A percentile compares a stretch with the other conserved stretches of the same genome.
phyloP scores from a whole-genome alignment of 495 filamentous ascomycete genomes.

The Sabuloglossum arenarium region DNA sequence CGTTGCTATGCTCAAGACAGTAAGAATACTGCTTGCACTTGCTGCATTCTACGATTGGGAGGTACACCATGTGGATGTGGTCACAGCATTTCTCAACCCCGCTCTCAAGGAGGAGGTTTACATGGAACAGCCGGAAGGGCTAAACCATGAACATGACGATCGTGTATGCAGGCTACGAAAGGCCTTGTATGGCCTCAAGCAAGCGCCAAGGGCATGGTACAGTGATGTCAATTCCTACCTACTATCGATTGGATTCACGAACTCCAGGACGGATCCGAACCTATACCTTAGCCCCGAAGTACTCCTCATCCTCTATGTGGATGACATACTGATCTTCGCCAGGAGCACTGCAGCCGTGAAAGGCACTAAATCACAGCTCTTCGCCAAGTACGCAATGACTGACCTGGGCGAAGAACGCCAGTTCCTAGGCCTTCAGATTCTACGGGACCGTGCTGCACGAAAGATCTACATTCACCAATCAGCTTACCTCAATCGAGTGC shows the following conservation, averaged over 20 bases:
- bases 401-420: background rate
- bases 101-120: conserved; percentile 11
- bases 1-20: conserved; percentile 4
- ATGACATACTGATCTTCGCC: no score
- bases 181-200: conserved; percentile 2
- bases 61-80: conserved; percentile 16
- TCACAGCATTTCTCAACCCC: conserved; percentile 14
- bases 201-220: background rate
- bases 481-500: background rate
- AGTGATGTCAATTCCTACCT: background rate
- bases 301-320: no score
- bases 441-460: background rate
- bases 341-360: no score
- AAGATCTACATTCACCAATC: background rate
- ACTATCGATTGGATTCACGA: background rate
- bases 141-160: background rate
- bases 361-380: no score
- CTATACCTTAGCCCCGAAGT: no score
- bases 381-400: no score
- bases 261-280: no score
- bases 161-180: background rate
- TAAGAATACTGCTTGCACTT: conserved; percentile 7
- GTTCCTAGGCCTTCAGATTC: background rate
- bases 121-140: conserved; percentile 10
- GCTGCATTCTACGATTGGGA: conserved; percentile 8